Evolutionary conservation across 2,329 filamentous ascomycete species (phyloP), one percentile per base, ranked within the genome.

Genomic region (Colletotrichum sp.): DNA sequence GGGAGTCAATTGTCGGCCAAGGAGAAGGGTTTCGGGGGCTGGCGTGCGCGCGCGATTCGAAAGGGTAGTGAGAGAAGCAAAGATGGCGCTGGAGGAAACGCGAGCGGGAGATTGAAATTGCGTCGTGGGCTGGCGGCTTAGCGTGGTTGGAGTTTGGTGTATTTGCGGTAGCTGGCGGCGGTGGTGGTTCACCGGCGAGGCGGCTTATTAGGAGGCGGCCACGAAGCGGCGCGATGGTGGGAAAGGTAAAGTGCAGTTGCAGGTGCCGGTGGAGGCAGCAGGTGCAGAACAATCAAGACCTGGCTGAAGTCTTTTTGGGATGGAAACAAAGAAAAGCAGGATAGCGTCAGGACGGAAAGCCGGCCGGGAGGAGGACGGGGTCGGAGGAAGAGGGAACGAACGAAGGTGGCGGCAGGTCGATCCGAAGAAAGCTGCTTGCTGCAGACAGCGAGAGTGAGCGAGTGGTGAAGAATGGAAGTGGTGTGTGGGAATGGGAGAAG

Each of bases 241-340:
- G 34, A 48, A 28, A 57, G 55, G 30, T 39, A 32, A 21, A 60
- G 67, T 60, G 13, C 34, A 34, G 9, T 21, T 21, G 43, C 43
- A 52, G 43, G 43, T 52, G 43, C 43, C 43, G 43, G 10, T 52
- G 43, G 43, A 21, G 43, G 43, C 43, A 52, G 43, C 43, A 64
- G 61, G 13, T 64, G 61, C 32, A 43, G 21, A 24, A 36, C 59
- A 32, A 75, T 59, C 60, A 48, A 32, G 71, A 39, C 39, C 30
- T 26, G 63, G 65, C 30, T 10, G 21, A 34, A 12, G 59, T 28
- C 32, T 36, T 26, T 60, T 26, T 24, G 26, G 52, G 18, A 32
- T 76, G 34, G 71, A 60, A 75, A 76, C 74, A 76, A 75, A 76
- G 72, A 21, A 76, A 76, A 76, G 30, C 48, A 24, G 60, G 59